These are phyloP conservation scores for Theileria annulata DNA, from an alignment of 169 alveolate genomes.

Conservation along the genomic window DNA sequence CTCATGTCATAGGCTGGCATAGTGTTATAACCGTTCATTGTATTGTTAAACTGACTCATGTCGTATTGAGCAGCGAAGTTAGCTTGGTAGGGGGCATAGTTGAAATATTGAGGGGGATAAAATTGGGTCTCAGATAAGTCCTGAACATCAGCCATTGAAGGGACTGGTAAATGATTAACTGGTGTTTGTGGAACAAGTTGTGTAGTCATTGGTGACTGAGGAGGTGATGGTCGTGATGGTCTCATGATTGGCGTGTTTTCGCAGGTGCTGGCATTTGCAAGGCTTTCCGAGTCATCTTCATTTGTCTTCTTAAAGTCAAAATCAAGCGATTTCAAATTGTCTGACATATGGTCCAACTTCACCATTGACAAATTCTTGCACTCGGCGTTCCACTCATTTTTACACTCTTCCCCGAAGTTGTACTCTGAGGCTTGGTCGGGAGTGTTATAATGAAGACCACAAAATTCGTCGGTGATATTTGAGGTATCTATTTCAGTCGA, in stretches of 20 bases:
- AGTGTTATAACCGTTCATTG: slow-evolving; percentile 5
- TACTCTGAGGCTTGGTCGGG: background rate
- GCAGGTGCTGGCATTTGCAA: slow-evolving; percentile 29
- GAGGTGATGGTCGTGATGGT: slow-evolving; percentile 3
- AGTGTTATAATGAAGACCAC: background rate
- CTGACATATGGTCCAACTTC: background rate
- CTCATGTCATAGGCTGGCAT: background rate
- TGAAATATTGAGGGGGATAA: background rate
- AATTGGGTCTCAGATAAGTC: slow-evolving; percentile 16
- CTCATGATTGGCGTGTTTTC: slow-evolving; percentile 26
- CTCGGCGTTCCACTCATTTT: background rate
- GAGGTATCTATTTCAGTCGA: background rate
- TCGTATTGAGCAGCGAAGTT: background rate
- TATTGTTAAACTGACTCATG: background rate
- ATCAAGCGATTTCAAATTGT: slow-evolving; percentile 2
- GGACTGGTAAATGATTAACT: background rate
- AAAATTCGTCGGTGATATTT: background rate
- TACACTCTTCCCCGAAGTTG: background rate
- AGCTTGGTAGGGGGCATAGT: background rate
- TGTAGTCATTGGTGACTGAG: background rate
- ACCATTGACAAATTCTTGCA: slow-evolving; percentile 2
- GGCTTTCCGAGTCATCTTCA: slow-evolving; percentile 13
- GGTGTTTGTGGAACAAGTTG: background rate
- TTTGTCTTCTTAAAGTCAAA: background rate
- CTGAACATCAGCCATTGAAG: slow-evolving; percentile 1